These are phyloP conservation scores for Gautieria morchelliformis DNA, from an alignment of 768 basidiomycete species.

Conservation along the genomic window DNA sequence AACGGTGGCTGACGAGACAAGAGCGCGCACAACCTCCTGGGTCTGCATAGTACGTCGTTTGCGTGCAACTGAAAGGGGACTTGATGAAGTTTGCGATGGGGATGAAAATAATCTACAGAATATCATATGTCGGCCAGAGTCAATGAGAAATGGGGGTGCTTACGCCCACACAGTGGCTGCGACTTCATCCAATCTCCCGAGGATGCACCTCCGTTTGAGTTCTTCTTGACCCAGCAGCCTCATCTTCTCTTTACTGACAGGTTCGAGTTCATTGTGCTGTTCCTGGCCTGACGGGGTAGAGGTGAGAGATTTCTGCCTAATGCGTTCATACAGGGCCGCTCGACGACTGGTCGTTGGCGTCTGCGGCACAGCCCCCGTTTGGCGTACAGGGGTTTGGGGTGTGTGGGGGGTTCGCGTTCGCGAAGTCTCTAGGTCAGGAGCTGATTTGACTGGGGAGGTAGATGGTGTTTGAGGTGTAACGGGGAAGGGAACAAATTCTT, in stretches of 20 bases:
- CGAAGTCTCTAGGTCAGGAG: slow-evolving; percentile 16
- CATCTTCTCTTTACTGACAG: slow-evolving; percentile 48
- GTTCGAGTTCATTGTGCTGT: slow-evolving; percentile 27
- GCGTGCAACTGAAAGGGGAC: slow-evolving; percentile 45
- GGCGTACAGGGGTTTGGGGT: slow-evolving; percentile 58
- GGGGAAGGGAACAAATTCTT: slow-evolving; percentile 45
- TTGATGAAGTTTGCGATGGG: slow-evolving; percentile 34
- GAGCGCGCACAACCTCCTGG: slow-evolving; percentile 54
- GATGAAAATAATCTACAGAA: slow-evolving; percentile 60
- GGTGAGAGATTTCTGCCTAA: slow-evolving; percentile 63
- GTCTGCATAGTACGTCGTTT: slow-evolving; percentile 64
- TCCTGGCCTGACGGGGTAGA: slow-evolving; percentile 50
- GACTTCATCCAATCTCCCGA: slow-evolving; percentile 68
- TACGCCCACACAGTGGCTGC: slow-evolving; percentile 90
- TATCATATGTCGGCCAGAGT: neutral
- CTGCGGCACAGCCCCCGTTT: slow-evolving; percentile 49
- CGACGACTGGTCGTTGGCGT: slow-evolving; percentile 64
- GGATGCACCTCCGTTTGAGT: slow-evolving; percentile 61
- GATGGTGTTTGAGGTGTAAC: slow-evolving; percentile 19
- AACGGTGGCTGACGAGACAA: slow-evolving; percentile 74
- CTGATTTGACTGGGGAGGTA: neutral
- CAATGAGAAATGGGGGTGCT: slow-evolving; percentile 18
- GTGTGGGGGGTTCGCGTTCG: slow-evolving; percentile 32
- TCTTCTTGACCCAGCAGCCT: slow-evolving; percentile 70
- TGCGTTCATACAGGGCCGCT: slow-evolving; percentile 72